Base-by-base conservation (phyloP, 495 filamentous ascomycete species). In the Neurospora africana region DNA sequence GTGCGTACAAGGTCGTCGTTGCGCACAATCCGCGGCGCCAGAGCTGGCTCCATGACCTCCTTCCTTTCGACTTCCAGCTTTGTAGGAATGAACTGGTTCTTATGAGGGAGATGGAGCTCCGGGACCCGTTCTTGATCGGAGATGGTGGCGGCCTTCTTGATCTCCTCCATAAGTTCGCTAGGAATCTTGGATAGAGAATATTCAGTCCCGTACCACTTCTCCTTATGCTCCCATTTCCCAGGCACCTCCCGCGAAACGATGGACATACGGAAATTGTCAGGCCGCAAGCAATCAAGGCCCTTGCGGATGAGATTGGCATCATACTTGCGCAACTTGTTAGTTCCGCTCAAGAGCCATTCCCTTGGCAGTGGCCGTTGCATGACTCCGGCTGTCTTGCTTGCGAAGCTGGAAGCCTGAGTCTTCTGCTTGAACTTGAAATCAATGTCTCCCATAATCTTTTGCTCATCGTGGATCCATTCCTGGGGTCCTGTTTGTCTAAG, bases 171-270 rank as follows among this genome's bases (percentile, higher is more conserved):
- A 76, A 97, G 91, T 27, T 93, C 88, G 41, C 86, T 76, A 2
- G 94, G 91, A 65, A 99, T 93, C 78, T 90, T 91, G 79, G 97
- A 92, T 37, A 88, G 85, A 73, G 88, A 91, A 82, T 98, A 97
- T 76, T 98, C 94, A 6, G 95, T 99, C 23, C 95, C 95, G 74
- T 99, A 99, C 96, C 96, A 99, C 81, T 92, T 92, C 83, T 99
- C 95, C 77, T 91, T 94, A 74, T 91, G 81, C 70, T 97, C 89
- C 90, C 92, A 94, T n/a, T 89, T 87, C 1, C 92, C 93, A 0
- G 93, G 94, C 73, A 89, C 91, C 17, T 93, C 87, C 78, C 93
- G 91, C 38, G 92, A 92, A 38, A 96, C 89, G 72, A 98, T 85
- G 8, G 88, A 88, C 71, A 97, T 85, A 37, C 91, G 87, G 83